Evolutionary conservation across 1,284 basidiomycete species (phyloP).

Genomic region (Heterobasidion parviporum): DNA sequence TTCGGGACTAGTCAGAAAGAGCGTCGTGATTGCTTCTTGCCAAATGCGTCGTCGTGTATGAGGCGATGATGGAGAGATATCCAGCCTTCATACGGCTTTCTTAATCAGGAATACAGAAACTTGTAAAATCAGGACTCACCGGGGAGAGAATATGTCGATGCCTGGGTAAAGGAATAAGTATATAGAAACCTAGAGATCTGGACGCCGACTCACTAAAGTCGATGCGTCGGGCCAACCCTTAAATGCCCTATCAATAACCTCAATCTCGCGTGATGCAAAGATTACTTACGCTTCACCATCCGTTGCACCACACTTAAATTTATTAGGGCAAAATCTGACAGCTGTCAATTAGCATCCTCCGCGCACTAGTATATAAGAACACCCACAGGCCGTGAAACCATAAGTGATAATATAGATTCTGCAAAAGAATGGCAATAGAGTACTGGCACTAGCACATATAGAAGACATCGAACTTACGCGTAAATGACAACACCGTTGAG

Average conservation of each 20-base stretch:
- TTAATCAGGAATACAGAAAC: background rate
- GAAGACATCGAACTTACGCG: conserved; percentile 32
- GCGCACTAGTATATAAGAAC: background rate
- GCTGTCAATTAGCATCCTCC: conserved; percentile 1
- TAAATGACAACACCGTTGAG: conserved; percentile 57
- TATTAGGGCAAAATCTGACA: conserved; percentile 59
- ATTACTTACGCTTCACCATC: conserved; percentile 46
- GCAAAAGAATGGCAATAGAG: conserved; percentile 3
- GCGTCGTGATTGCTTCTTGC: conserved; percentile 70
- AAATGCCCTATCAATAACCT: conserved; percentile 8
- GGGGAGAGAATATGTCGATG: conserved; percentile 75
- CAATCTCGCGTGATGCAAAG: background rate
- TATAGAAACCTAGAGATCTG: conserved; percentile 2
- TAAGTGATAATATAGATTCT: conserved; percentile 65
- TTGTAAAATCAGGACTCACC: conserved; percentile 24
- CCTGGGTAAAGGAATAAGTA: conserved; percentile 26
- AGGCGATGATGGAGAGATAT: conserved; percentile 50
- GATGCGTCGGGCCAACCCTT: conserved; percentile 53
- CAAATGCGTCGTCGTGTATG: conserved; percentile 74
- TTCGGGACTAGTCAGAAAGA: conserved; percentile 55
- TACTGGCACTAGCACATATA: background rate
- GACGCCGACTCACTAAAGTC: conserved; percentile 57
- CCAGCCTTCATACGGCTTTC: conserved; percentile 34
- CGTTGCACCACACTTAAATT: conserved; percentile 41
- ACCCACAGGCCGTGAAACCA: conserved; percentile 54